Conservation (phyloP, 805 yeast genomes). For the Cyberlindnera sargentensis region DNA sequence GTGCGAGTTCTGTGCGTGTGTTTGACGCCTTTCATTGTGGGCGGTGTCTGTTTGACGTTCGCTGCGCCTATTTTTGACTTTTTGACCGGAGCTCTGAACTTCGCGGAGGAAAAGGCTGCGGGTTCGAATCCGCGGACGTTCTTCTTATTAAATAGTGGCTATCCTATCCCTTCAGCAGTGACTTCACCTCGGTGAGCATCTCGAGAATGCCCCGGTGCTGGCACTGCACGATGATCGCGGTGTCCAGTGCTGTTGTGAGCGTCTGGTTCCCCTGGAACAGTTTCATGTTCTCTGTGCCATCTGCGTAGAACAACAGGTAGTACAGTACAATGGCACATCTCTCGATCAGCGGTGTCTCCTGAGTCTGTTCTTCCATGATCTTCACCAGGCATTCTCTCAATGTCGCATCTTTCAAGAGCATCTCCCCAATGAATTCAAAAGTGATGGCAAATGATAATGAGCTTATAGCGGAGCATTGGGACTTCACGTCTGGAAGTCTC, state of each 20-base stretch:
- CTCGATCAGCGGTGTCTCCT: constrained; percentile 26
- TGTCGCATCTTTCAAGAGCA: constrained; percentile 20
- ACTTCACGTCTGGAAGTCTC: constrained; percentile 29
- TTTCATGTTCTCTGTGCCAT: constrained; percentile 10
- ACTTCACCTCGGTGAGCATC: background rate
- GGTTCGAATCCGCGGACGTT: no score
- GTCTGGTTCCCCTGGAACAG: background rate
- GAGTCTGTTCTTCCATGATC: constrained; percentile 23
- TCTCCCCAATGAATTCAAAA: constrained; percentile 29
- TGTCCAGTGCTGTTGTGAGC: background rate
- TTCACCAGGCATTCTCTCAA: constrained; percentile 21
- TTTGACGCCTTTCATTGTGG: no score
- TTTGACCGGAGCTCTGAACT: no score
- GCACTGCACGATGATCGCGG: background rate
- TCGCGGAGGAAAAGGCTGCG: no score
- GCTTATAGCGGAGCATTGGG: constrained; percentile 37
- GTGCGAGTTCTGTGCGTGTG: no score
- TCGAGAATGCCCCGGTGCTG: background rate
- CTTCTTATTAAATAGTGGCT: background rate
- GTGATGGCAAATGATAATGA: constrained; percentile 29
- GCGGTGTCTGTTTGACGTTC: no score
- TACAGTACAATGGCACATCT: constrained; percentile 27
- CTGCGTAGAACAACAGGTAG: constrained; percentile 18
- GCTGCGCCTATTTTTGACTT: no score
- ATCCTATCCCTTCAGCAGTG: background rate